Percentiles rank a stretch among this genome's conserved stretches.
Evolutionary conservation across 148 eudicot species (phyloP).

Genomic region (Rhododendron henanense): DNA sequence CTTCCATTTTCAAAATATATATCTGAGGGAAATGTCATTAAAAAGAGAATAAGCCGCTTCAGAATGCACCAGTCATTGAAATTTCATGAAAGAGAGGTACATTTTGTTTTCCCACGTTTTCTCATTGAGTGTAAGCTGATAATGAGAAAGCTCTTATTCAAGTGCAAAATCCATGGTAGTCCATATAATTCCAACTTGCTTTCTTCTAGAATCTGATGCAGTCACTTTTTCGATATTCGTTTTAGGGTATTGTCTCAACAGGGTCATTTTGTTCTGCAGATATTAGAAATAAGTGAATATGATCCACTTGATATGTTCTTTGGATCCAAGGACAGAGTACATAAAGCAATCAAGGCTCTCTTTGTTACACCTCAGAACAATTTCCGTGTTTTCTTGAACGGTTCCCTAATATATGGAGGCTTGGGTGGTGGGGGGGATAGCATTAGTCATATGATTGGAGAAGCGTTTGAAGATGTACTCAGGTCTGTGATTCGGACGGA

Average conservation of each 20-base stretch:
- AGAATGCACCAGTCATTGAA: conserved; percentile 88
- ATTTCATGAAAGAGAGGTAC: conserved; percentile 63
- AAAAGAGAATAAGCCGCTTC: conserved; percentile 74
- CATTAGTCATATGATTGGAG: conserved; percentile 32
- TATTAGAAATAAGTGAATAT: conserved; percentile 69
- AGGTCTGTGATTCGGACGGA: conserved; percentile 44
- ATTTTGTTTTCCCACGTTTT: neutral
- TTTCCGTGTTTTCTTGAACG: conserved; percentile 81
- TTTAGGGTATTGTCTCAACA: conserved; percentile 10
- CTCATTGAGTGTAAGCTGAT: neutral
- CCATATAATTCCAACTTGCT: conserved; percentile 1
- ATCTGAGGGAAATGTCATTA: conserved; percentile 54
- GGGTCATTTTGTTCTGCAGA: conserved; percentile 35
- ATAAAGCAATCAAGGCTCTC: conserved; percentile 69
- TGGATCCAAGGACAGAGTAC: conserved; percentile 68
- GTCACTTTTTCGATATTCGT: neutral
- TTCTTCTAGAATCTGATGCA: neutral
- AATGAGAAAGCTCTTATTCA: neutral
- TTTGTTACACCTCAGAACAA: conserved; percentile 85
- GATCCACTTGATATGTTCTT: conserved; percentile 90
- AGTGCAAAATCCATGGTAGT: neutral
- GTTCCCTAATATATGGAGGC: conserved; percentile 75
- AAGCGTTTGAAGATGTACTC: conserved; percentile 57
- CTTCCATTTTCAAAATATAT: conserved; percentile 80
- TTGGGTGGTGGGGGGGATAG: conserved; percentile 57